Base-by-base conservation (phyloP, 2,329 filamentous ascomycete genomes). In the Scedosporium minutisporum region DNA sequence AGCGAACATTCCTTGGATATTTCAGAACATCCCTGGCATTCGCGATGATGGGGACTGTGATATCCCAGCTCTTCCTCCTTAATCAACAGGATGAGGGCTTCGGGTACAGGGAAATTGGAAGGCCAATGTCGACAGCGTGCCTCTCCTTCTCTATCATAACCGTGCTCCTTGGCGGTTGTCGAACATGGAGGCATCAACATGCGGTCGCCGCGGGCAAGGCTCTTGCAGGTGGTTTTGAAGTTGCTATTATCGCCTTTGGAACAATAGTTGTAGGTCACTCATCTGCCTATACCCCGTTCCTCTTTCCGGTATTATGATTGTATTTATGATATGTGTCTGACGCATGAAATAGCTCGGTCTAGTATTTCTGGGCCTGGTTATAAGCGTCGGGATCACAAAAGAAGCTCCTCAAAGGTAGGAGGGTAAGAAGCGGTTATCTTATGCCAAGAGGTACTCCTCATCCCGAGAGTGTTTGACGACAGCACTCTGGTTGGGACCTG, bases 1-100 rank as follows among this genome's bases (percentile, higher is more conserved):
- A 92, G 73, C 79, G 88, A 63, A 92, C 88, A 18, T 92, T 87
- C 69, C 82, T 92, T 18, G 87, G 82, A 33, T 91, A 91, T 71
- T 79, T 91, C 33, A 83, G 88, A 21, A 91, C 88, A 1, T 89
- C 87, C 0, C 74, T 89, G 44, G 79, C 82, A n/a, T 77, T 91
- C 46, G 85, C 87, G 14, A 87, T 90, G 74, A 75, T 86, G 21
- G 87, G 87, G 18, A 82, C 88, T 2, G 68, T 84, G 3, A 80
- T 88, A 29, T 84, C 87, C 0, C 88, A 91, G 69, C 80, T 91
- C 6, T 90, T 89, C 67, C 78, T 81, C 21, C 77, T 84, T 33
- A 70, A 77, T 27, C 69, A 76, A 7, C 68, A 73, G 16, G 72
- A 75, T 10, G 63, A 66, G 4, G 65, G 66, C 3, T 81, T 89